Percentiles rank a stretch among this genome's conserved stretches.
Evolutionary conservation across 1,284 basidiomycete genomes (phyloP).

Genomic region (Phellinidium pouzarii): DNA sequence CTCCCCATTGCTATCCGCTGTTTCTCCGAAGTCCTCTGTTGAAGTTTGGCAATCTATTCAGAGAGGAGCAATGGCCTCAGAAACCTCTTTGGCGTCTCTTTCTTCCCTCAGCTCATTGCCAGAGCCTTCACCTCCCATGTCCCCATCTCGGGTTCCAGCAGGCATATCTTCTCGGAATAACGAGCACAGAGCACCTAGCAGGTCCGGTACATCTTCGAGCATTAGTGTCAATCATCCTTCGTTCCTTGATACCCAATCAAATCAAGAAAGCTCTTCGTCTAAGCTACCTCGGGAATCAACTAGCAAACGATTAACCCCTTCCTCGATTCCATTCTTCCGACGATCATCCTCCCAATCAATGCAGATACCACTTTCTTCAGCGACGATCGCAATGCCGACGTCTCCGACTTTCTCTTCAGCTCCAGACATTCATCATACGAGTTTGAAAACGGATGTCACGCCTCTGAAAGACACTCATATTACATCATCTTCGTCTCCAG

Average conservation of each 20-base stretch:
- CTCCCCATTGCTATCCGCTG: slow-evolving; percentile 39
- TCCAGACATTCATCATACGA: slow-evolving; percentile 34
- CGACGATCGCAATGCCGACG: slow-evolving; percentile 24
- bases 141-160: slow-evolving; percentile 35
- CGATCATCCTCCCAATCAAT: slow-evolving; percentile 88
- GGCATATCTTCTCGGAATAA: slow-evolving; percentile 1
- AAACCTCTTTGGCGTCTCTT: slow-evolving; percentile 62
- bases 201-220: slow-evolving; percentile 66
- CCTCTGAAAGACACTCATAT: slow-evolving; percentile 36
- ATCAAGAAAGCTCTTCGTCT: slow-evolving; percentile 63
- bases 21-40: slow-evolving; percentile 32
- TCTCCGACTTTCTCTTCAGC: slow-evolving; percentile 49
- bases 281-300: slow-evolving; percentile 61
- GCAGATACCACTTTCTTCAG: slow-evolving; percentile 42
- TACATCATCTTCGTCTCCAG: slow-evolving; percentile 47
- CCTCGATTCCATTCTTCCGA: slow-evolving; percentile 93
- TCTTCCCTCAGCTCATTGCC: slow-evolving; percentile 66
- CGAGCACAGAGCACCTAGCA: slow-evolving; percentile 52
- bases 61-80: slow-evolving; percentile 67
- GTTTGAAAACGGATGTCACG: slow-evolving; percentile 32
- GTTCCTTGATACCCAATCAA: slow-evolving; percentile 41
- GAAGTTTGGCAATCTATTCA: slow-evolving; percentile 61
- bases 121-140: slow-evolving; percentile 29
- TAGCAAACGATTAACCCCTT: slow-evolving; percentile 77
- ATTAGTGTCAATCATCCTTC: slow-evolving; percentile 52